Evolutionary conservation across 2,329 filamentous ascomycete species (phyloP).

Genomic region (Colletotrichum plurivorum): DNA sequence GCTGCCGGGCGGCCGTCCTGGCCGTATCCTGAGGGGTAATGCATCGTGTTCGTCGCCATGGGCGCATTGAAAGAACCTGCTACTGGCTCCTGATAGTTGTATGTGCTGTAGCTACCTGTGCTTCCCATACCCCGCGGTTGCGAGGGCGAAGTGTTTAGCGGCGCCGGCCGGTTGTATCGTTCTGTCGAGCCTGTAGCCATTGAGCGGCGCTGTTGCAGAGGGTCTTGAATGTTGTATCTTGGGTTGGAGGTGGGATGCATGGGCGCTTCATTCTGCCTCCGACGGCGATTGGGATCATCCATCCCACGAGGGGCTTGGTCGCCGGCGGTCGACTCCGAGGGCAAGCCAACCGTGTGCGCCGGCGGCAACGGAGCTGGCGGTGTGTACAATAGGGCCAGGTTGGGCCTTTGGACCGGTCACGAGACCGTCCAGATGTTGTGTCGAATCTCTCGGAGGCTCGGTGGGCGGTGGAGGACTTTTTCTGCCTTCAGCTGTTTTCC

Average conservation of each 20-base stretch:
- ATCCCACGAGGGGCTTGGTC: conserved; percentile 74
- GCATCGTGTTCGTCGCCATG: conserved; percentile 68
- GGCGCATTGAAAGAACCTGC: conserved; percentile 67
- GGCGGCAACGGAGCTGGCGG: conserved; percentile 75
- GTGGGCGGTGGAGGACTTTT: conserved; percentile 15
- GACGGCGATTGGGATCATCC: conserved; percentile 82
- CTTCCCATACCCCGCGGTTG: conserved; percentile 66
- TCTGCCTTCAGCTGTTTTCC: background rate
- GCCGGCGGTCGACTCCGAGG: conserved; percentile 67
- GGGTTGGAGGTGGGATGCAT: conserved; percentile 72
- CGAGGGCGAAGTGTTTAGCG: conserved; percentile 64
- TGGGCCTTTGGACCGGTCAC: conserved; percentile 57
- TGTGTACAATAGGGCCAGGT: conserved; percentile 75
- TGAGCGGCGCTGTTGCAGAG: conserved; percentile 60
- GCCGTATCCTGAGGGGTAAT: conserved; percentile 77
- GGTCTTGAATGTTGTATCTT: conserved; percentile 66
- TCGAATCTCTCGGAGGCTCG: conserved; percentile 9
- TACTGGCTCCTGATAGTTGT: conserved; percentile 68
- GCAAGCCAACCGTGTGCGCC: conserved; percentile 75
- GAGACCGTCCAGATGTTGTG: conserved; percentile 44
- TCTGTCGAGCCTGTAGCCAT: conserved; percentile 52
- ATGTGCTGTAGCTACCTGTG: conserved; percentile 67
- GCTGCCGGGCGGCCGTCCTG: conserved; percentile 71
- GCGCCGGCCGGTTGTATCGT: conserved; percentile 63
- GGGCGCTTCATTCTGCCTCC: conserved; percentile 82